Conservation (phyloP, 805 yeast species). For the Hanseniaspora occidentalis region DNA sequence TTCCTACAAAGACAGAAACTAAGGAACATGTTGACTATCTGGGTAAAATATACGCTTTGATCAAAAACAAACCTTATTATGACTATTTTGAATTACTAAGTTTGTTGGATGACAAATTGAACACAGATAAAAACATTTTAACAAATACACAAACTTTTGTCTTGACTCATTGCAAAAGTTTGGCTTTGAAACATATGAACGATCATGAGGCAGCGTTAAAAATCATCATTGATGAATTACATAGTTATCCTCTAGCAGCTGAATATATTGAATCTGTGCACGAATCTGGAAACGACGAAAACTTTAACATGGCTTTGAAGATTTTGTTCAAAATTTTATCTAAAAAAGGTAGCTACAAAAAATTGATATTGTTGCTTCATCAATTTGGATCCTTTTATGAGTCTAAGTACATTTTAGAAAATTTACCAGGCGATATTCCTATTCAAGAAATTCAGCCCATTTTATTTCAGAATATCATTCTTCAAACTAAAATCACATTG, state of each 20-base stretch:
- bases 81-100: constrained; percentile 8
- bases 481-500: constrained; percentile 26
- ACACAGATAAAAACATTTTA: constrained; percentile 23
- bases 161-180: constrained; percentile 35
- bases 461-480: constrained; percentile 33
- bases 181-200: constrained; percentile 44
- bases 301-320: constrained; percentile 33
- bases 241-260: constrained; percentile 47
- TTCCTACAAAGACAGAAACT: constrained; percentile 8
- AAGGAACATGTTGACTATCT: constrained; percentile 11
- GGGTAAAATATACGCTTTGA: constrained; percentile 24
- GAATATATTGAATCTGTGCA: constrained; percentile 44
- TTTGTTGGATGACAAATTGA: constrained; percentile 15
- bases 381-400: constrained; percentile 10
- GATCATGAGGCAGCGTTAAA: constrained; percentile 53
- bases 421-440: constrained; percentile 40
- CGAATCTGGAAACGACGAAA: constrained; percentile 17
- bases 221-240: constrained; percentile 43
- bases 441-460: constrained; percentile 31
- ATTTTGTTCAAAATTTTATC: constrained; percentile 26
- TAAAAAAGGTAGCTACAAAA: constrained; percentile 19
- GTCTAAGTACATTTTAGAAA: constrained; percentile 25
- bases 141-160: constrained; percentile 15
- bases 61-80: constrained; percentile 23
- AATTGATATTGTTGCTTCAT: constrained; percentile 5